Base-by-base conservation (phyloP, 176 grass and related monocot genomes). In the sorghum (Sorghum bicolor) region DNA sequence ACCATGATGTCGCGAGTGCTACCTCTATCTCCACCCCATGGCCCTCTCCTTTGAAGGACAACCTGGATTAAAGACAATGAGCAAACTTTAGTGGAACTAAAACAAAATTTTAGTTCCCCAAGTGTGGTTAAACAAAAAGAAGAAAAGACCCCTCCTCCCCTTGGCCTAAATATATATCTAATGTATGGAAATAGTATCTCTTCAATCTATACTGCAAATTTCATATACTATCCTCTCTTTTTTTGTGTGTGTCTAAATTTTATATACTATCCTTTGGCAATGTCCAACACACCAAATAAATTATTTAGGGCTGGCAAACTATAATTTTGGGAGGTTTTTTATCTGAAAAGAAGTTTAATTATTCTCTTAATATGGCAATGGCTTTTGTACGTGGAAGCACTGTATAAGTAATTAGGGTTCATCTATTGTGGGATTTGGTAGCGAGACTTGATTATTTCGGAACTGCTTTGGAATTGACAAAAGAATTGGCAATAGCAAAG, bases 1-100 rank as follows among this genome's bases (percentile, higher is more conserved):
- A 75, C 30, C 3, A 2, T 26, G 1, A 83, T 28, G 20, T 75
- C 71, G 0, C 30, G 60, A 7, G n/a, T 12, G 1, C 8, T 64
- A 31, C 81, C 81, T 52, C 22, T 2, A 50, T 50, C 25, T 83
- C 81, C 81, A 13, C 81, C 81, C 81, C 81, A 83, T 19, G 70
- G 40, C 72, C 81, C 70, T 37, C 62, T 64, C 58, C 40, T 83
- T 1, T 28, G 25, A 65, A 53, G 28, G 13, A 36, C 5, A 2
- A 36, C 8, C 58, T 83, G 30, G 11, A 33, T 28, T 5, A 11
- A 12, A 32, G 33, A 60, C 5, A 10, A 17, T 6, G 25, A 47
- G 1, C 6, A 29, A 47, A 45, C 26, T 9, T 72, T 12, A 16
- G 5, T 25, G 9, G 9, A 39, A 5, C 19, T n/a, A 22, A 39